A percentile compares a stretch with the other conserved stretches of the same genome.
phyloP scores from a whole-genome alignment of 225 moss, liverwort and hornwort genomes.

The Sphagnum contortum region DNA sequence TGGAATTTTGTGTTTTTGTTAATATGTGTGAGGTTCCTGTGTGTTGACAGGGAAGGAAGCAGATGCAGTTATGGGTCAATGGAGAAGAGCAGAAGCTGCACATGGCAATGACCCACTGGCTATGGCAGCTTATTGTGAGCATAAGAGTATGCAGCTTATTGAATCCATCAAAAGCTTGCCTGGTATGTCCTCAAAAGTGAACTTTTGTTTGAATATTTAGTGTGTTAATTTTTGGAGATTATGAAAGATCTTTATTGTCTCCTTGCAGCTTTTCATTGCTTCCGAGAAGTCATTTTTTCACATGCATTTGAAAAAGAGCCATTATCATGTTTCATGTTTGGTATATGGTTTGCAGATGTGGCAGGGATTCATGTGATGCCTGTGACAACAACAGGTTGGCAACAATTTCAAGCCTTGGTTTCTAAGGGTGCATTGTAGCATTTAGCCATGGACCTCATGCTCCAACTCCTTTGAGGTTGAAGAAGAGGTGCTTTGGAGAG shows the following conservation, averaged over 20 bases:
- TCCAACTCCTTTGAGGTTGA: too few species aligned
- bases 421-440: conserved; percentile 22
- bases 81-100: conserved; percentile 36
- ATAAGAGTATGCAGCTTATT: conserved; percentile 37
- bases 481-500: too few species aligned
- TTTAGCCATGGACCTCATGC: too few species aligned
- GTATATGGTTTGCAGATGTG: conserved; percentile 15
- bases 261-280: too few species aligned
- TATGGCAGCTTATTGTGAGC: conserved; percentile 26
- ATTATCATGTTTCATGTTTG: too few species aligned
- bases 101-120: conserved; percentile 18
- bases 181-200: conserved; percentile 14
- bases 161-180: conserved; percentile 37
- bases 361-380: conserved; percentile 38
- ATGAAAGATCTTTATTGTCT: too few species aligned
- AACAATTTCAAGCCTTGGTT: conserved; percentile 22
- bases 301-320: too few species aligned
- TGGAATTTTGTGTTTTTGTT: not conserved
- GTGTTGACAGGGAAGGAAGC: conserved; percentile 37
- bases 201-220: too few species aligned
- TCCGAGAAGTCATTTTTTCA: too few species aligned
- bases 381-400: conserved; percentile 28
- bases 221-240: too few species aligned
- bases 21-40: not conserved
- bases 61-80: conserved; percentile 38